These are phyloP conservation scores for Pelomyxa schiedti DNA, from an alignment of 78 protist species.

Conservation along the genomic window DNA sequence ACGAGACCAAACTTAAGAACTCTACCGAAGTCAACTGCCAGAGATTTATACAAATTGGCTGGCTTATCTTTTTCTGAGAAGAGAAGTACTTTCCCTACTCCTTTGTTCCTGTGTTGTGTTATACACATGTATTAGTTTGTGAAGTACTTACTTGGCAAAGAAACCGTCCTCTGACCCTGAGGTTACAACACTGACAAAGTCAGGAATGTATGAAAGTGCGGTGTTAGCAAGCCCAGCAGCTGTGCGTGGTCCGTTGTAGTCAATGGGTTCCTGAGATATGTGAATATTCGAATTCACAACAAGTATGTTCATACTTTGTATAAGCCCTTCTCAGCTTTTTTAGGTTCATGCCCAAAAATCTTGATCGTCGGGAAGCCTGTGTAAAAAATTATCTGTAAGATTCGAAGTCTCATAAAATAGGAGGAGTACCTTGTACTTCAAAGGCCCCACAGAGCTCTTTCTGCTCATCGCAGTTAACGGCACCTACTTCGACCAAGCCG, in stretches of 20 bases:
- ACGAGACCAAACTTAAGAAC: slow-evolving; percentile 9
- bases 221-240: slow-evolving; percentile 11
- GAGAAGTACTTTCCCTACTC: slow-evolving; percentile 27
- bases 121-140: background rate
- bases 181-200: slow-evolving; percentile 2
- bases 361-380: slow-evolving; percentile 47
- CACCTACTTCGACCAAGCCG: slow-evolving; percentile 50
- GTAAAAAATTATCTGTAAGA: background rate
- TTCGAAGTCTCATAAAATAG: background rate
- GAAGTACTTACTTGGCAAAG: background rate
- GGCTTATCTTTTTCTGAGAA: slow-evolving; percentile 38
- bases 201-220: slow-evolving; percentile 9
- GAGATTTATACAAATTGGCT: slow-evolving; percentile 38
- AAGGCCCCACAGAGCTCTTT: slow-evolving; percentile 43
- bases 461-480: slow-evolving; percentile 50
- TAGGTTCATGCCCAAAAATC: slow-evolving; percentile 26
- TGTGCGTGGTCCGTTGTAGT: slow-evolving; percentile 37
- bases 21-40: slow-evolving; percentile 36
- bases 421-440: slow-evolving; percentile 16
- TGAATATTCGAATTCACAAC: background rate
- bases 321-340: slow-evolving; percentile 3
- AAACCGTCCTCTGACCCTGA: background rate
- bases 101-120: background rate
- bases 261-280: slow-evolving; percentile 19
- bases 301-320: background rate